phyloP scores from a whole-genome alignment of 1,139 yeast species.

The Blastobotrys raffinosifermentans region DNA sequence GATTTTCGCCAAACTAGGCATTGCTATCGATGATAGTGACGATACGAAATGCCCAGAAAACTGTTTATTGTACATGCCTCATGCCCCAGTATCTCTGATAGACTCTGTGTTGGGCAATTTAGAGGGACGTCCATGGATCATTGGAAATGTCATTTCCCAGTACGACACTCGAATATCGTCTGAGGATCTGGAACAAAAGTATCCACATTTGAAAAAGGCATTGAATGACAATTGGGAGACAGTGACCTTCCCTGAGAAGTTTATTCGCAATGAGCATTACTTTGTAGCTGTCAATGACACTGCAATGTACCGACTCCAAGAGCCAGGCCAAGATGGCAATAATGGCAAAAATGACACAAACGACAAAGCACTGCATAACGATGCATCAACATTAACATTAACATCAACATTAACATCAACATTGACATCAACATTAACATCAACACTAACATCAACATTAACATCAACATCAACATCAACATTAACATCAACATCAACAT shows the following conservation, averaged over 20 bases:
- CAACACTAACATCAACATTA: no score
- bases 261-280: conserved; percentile 28
- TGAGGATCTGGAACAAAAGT: conserved; percentile 18
- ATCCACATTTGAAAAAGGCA: conserved; percentile 16
- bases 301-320: no score
- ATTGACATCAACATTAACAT: no score
- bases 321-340: no score
- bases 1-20: conserved; percentile 27
- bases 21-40: conserved; percentile 24
- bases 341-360: no score
- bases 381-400: no score
- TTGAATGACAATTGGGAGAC: no score
- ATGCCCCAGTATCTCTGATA: conserved; percentile 61
- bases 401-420: no score
- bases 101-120: conserved; percentile 37
- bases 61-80: conserved; percentile 58
- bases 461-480: no score
- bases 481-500: no score
- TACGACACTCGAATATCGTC: conserved; percentile 22
- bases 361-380: no score
- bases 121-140: conserved; percentile 11
- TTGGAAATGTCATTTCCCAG: conserved; percentile 33
- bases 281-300: conserved; percentile 33
- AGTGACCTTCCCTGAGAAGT: conserved; percentile 15
- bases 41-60: conserved; percentile 9